Conservation (phyloP, 2,329 filamentous ascomycete genomes). For the Mollisiaceae sp. region DNA sequence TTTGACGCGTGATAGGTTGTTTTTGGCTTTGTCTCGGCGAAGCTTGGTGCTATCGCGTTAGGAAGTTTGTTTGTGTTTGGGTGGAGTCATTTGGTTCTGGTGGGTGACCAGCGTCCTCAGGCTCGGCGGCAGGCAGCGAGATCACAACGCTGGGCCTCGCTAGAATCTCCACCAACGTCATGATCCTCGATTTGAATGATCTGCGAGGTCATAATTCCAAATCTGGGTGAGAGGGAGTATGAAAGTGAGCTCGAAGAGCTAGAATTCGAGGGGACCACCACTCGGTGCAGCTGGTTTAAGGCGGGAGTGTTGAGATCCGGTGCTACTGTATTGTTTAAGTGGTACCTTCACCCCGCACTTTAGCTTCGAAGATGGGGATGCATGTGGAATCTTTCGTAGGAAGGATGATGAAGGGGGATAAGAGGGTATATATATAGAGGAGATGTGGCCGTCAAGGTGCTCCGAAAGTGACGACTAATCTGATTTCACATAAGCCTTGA, state of each 20-base stretch:
- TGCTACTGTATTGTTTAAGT: not conserved
- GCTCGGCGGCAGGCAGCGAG: not conserved
- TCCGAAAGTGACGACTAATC: not conserved
- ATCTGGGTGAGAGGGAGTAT: not conserved
- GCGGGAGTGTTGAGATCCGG: not conserved
- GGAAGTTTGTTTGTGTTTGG: not conserved
- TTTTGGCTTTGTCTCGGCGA: not conserved
- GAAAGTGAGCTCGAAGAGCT: not conserved
- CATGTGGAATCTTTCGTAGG: not conserved
- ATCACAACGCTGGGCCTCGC: not conserved
- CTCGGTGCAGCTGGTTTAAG: not conserved
- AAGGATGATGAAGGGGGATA: not conserved
- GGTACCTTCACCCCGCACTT: not conserved
- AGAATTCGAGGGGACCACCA: not conserved
- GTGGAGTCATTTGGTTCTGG: not conserved
- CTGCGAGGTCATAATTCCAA: constrained; percentile 2
- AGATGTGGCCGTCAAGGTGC: constrained; percentile 20
- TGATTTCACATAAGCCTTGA: not conserved
- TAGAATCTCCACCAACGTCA: not conserved
- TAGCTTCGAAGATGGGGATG: not conserved
- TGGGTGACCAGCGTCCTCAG: not conserved
- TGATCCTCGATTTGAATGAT: not conserved
- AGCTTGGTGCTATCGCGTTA: not conserved
- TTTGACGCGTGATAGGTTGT: not conserved
- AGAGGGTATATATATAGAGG: constrained; percentile 27